Percentiles rank a stretch among this genome's conserved stretches.
Evolutionary conservation across 1,284 basidiomycete species (phyloP).

Genomic region (Cutaneotrichosporon sp.): DNA sequence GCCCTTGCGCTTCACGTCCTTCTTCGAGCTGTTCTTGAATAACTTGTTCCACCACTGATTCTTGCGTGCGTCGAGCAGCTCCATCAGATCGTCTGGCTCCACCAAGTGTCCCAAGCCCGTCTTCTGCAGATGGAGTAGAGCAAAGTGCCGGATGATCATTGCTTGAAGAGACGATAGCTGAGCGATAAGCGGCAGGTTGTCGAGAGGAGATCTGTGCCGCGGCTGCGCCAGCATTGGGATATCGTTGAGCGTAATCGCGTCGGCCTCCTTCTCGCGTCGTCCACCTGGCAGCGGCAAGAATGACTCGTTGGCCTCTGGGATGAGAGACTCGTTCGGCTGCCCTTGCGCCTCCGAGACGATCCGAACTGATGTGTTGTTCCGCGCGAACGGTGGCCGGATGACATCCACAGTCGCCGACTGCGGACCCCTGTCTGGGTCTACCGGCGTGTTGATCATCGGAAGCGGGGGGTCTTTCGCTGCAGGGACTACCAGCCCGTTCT

Average conservation of each 20-base stretch:
- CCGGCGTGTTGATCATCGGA: constrained; percentile 2
- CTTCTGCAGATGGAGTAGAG: constrained; percentile 72
- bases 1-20: constrained; percentile 81
- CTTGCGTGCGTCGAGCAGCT: constrained; percentile 89
- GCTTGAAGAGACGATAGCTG: constrained; percentile 80
- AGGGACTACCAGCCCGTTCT: constrained; percentile 52
- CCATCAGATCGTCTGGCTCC: constrained; percentile 86
- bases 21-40: constrained; percentile 85
- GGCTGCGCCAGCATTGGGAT: constrained; percentile 66
- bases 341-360: constrained; percentile 67
- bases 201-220: constrained; percentile 30
- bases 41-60: constrained; percentile 87
- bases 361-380: constrained; percentile 80
- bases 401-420: constrained; percentile 47
- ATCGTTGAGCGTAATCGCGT: constrained; percentile 72
- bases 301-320: constrained; percentile 58
- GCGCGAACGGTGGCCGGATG: constrained; percentile 66
- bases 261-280: constrained; percentile 8
- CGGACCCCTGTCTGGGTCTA: constrained; percentile 3
- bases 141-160: constrained; percentile 87
- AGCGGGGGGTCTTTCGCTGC: constrained; percentile 9
- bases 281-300: neutral
- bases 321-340: constrained; percentile 45
- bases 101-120: constrained; percentile 68
- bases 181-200: constrained; percentile 70